These are phyloP conservation scores for Penicillium digitatum DNA, from an alignment of 2,329 filamentous ascomycete species.

Conservation along the genomic window DNA sequence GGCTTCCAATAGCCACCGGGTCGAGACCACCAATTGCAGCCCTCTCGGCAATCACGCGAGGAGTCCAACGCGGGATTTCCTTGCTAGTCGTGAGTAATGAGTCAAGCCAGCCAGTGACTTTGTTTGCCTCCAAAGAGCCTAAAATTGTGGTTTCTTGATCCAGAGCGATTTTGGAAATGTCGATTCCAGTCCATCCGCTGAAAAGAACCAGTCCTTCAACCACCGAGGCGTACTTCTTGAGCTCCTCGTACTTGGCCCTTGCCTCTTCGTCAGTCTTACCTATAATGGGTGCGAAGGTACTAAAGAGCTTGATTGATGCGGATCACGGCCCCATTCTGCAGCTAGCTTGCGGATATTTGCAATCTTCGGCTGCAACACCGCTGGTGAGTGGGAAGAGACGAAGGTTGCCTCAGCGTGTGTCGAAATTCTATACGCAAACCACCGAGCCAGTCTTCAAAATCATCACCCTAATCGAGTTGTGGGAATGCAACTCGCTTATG, in stretches of 20 bases:
- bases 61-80: constrained; percentile 47
- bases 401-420: constrained; percentile 60
- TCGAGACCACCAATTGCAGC: constrained; percentile 50
- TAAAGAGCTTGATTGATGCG: constrained; percentile 56
- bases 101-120: constrained; percentile 49
- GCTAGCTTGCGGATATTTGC: constrained; percentile 53
- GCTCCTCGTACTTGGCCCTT: constrained; percentile 49
- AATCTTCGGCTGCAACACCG: constrained; percentile 50
- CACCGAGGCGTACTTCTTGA: constrained; percentile 52
- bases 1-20: constrained; percentile 47
- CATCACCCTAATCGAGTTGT: background rate
- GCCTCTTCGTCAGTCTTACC: constrained; percentile 53
- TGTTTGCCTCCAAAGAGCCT: constrained; percentile 53
- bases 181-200: constrained; percentile 58
- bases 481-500: constrained; percentile 51
- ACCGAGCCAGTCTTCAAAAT: background rate
- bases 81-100: constrained; percentile 50
- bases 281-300: constrained; percentile 50
- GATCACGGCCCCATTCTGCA: constrained; percentile 52
- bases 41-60: constrained; percentile 45
- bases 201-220: constrained; percentile 55
- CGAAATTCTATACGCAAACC: constrained; percentile 40
- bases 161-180: constrained; percentile 54
- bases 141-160: constrained; percentile 55
- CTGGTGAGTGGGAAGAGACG: constrained; percentile 53